Evolutionary conservation across 2,329 filamentous ascomycete species (phyloP).

Genomic region (Colletotrichum incanum): DNA sequence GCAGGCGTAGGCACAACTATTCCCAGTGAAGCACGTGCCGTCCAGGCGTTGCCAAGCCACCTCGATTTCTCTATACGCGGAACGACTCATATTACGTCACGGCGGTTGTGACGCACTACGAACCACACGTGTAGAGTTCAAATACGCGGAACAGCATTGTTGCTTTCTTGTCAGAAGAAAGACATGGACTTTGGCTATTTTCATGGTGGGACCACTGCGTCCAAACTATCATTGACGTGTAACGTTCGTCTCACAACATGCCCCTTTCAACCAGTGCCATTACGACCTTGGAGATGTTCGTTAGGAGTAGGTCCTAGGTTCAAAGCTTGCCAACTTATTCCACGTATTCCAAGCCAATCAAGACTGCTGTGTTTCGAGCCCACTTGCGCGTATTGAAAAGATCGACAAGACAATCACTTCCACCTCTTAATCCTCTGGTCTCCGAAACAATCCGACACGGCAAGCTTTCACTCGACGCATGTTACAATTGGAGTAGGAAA

Average conservation of each 20-base stretch:
- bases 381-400: neutral
- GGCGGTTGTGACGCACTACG: neutral
- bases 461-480: neutral
- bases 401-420: neutral
- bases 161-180: neutral
- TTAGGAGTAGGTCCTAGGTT: neutral
- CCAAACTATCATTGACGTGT: neutral
- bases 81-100: conserved; percentile 24
- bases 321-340: neutral
- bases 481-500: neutral
- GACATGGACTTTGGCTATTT: neutral
- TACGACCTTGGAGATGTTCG: too few relatives aligned
- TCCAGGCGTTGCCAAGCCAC: neutral
- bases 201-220: too few relatives aligned
- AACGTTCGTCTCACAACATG: neutral
- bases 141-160: conserved; percentile 12
- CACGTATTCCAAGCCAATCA: neutral
- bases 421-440: neutral
- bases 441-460: neutral
- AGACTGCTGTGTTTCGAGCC: neutral
- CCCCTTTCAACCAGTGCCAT: neutral
- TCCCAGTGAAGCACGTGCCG: conserved; percentile 29
- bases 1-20: conserved; percentile 19
- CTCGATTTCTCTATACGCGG: conserved; percentile 21
- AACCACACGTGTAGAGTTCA: conserved; percentile 3